Conservation (phyloP, 306 rosid species). For the Trifolium repens region DNA sequence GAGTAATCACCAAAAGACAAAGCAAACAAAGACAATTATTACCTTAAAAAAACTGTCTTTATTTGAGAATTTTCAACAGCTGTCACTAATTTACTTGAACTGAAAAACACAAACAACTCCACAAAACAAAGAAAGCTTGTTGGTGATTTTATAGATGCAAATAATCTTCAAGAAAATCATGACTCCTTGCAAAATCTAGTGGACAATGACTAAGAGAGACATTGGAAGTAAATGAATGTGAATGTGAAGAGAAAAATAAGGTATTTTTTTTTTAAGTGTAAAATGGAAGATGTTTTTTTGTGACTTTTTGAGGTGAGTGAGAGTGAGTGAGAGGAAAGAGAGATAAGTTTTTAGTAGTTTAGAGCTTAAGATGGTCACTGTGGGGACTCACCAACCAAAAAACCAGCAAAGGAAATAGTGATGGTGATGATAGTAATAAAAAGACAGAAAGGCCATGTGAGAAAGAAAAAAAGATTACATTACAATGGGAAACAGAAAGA, state of each 20-base stretch:
- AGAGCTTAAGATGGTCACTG: conserved; percentile 37
- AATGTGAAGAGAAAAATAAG: neutral
- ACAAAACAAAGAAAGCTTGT: conserved; percentile 37
- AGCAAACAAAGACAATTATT: conserved; percentile 37
- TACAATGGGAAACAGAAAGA: conserved; percentile 42
- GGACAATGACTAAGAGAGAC: conserved; percentile 37
- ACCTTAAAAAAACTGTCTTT: conserved; percentile 51
- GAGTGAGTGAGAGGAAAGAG: conserved; percentile 8
- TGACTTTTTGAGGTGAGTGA: conserved; percentile 38
- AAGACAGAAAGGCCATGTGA: conserved; percentile 51
- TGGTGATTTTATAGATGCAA: conserved; percentile 32
- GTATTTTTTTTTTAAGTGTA: conserved; percentile 8
- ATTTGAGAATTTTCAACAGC: conserved; percentile 14
- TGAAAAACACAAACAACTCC: conserved; percentile 13
- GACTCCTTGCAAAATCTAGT: conserved; percentile 49
- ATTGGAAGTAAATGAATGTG: conserved; percentile 21
- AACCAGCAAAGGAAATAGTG: conserved; percentile 39
- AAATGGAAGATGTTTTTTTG: conserved; percentile 17
- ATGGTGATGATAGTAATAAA: neutral
- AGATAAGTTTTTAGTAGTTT: conserved; percentile 41
- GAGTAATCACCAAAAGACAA: conserved; percentile 28
- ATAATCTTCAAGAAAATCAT: conserved; percentile 65
- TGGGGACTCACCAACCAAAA: conserved; percentile 45
- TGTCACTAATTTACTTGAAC: conserved; percentile 10
- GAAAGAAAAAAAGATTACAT: conserved; percentile 15